Base-by-base conservation (phyloP, 192 early-diverging fungal genomes). In the Piromyces sp. region DNA sequence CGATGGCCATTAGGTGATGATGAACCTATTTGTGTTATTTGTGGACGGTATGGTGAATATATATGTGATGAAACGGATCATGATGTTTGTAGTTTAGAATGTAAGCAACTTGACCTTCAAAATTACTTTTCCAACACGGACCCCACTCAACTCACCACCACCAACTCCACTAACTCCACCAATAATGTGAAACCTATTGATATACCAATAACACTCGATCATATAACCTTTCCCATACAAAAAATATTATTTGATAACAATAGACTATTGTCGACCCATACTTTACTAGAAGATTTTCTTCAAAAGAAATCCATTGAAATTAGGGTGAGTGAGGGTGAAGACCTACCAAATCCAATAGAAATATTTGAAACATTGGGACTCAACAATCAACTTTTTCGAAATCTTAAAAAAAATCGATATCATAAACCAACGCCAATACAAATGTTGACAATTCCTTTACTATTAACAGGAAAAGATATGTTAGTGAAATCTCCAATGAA, bases 21-120 rank as follows among this genome's bases (percentile, higher is more conserved):
- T 0, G 88, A 88, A 30, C 88, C 86, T 6, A 13, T 82, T 0
- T 89, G 89, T 68, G 38, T 84, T 26, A 79, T 89, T 26, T 89
- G 88, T 81, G 87, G 87, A 6, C 81, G 81, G 80, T 89, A 86
- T 81, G 89, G 88, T 2, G 89, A 85, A 81, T 88, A 87, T 40
- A 88, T 87, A 28, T 85, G 82, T 79, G 81, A 87, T 42, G 42
- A 80, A 6, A 88, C 88, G 14, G 79, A 88, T 11, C 82, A 88
- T 33, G 84, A 84, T 83, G 85, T 88, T 3, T 88, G 87, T 81
- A 87, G 86, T 87, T 84, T 88, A 7, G 87, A 88, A 85, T 88
- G 87, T 38, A 88, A 88, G 51, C 15, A 30, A 30, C 42, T 84
- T 11, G 86, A 87, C 30, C 85, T 80, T 79, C 82, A 86, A 79